phyloP scores from a whole-genome alignment of 768 basidiomycete genomes.

The Leccinum arenicola region DNA sequence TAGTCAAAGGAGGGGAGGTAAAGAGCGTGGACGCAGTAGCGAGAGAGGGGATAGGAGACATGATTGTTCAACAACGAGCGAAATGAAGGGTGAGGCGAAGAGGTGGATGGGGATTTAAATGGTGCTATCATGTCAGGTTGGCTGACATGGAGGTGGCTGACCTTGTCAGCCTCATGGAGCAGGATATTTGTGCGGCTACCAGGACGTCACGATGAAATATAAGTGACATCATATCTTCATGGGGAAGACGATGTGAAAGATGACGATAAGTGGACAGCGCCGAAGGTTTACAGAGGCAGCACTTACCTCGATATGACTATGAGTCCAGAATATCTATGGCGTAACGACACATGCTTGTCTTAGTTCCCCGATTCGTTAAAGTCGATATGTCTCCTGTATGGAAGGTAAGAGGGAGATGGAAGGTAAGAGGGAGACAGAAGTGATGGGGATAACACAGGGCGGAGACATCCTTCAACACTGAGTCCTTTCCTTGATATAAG shows the following conservation, averaged over 20 bases:
- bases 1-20: too few species aligned
- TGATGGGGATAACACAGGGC: too few species aligned
- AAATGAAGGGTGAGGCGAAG: too few species aligned
- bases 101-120: conserved; percentile 1
- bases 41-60: too few species aligned
- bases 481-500: not conserved
- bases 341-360: not conserved
- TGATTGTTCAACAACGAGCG: too few species aligned
- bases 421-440: not conserved
- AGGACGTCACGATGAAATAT: not conserved
- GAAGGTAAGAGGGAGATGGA: not conserved
- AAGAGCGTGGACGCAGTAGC: too few species aligned
- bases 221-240: not conserved
- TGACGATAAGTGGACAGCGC: too few species aligned
- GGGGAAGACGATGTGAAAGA: not conserved
- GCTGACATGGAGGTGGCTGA: not conserved
- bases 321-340: not conserved
- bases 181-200: not conserved
- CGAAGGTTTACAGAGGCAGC: not conserved
- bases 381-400: too few species aligned
- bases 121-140: not conserved
- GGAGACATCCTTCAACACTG: too few species aligned
- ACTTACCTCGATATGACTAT: not conserved
- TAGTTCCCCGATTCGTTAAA: too few species aligned
- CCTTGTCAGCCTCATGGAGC: conserved; percentile 11